These are phyloP conservation scores for Xylaria sp. DNA, from an alignment of 2,329 filamentous ascomycete genomes.

Conservation along the genomic window DNA sequence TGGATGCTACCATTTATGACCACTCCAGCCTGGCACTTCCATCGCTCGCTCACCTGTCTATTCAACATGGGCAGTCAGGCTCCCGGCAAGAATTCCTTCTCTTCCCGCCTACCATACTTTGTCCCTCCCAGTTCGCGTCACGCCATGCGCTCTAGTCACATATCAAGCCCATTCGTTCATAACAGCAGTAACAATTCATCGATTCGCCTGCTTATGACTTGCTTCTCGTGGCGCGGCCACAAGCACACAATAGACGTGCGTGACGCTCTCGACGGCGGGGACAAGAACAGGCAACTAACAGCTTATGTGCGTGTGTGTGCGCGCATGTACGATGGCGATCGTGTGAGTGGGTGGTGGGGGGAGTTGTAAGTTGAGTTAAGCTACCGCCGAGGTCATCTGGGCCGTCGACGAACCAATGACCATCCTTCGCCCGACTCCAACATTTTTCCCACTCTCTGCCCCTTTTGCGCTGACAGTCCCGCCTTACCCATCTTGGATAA, in stretches of 20 bases:
- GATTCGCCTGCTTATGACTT: not conserved
- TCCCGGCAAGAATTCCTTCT: not conserved
- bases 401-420: constrained; percentile 53
- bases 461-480: not conserved
- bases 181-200: not conserved
- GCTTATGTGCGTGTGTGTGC: not conserved
- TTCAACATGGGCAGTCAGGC: not conserved
- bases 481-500: not conserved
- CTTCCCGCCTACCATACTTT: not conserved
- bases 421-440: constrained; percentile 32
- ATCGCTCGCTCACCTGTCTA: constrained; percentile 10
- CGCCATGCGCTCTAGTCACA: not conserved
- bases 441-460: constrained; percentile 10
- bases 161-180: not conserved
- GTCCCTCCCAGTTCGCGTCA: not conserved
- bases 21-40: not conserved
- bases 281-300: not conserved
- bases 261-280: not conserved
- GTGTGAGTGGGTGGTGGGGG: constrained; percentile 6
- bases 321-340: not conserved
- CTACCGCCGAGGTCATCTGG: constrained; percentile 52
- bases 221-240: not conserved
- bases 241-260: not conserved
- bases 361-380: constrained; percentile 4
- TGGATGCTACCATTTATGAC: constrained; percentile 13